These are phyloP conservation scores for Boletus rubropictus DNA, from an alignment of 768 basidiomycete genomes.

Conservation along the genomic window DNA sequence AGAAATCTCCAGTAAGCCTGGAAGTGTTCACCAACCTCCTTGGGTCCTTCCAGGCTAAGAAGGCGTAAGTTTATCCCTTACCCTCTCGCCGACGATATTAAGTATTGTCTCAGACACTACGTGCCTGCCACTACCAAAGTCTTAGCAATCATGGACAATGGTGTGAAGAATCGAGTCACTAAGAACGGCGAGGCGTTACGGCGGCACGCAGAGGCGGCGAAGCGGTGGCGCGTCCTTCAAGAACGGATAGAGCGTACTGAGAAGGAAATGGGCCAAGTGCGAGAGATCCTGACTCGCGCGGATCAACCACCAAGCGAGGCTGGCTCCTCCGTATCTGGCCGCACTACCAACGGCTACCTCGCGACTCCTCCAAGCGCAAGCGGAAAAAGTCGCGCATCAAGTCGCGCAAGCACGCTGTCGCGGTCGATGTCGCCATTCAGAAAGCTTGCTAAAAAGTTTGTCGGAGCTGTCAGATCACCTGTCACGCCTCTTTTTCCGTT, in stretches of 20 bases:
- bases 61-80: constrained; percentile 52
- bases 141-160: constrained; percentile 89
- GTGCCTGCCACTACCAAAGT: constrained; percentile 92
- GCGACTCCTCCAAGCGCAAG: constrained; percentile 57
- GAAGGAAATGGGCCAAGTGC: constrained; percentile 70
- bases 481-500: constrained; percentile 42
- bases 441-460: constrained; percentile 69
- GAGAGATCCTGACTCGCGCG: constrained; percentile 46
- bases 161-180: constrained; percentile 86
- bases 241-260: constrained; percentile 80
- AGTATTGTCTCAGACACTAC: constrained; percentile 62
- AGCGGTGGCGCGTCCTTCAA: constrained; percentile 75
- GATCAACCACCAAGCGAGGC: constrained; percentile 59
- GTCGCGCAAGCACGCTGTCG: constrained; percentile 44
- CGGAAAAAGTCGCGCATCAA: constrained; percentile 38
- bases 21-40: constrained; percentile 63
- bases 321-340: constrained; percentile 63
- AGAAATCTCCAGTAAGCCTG: constrained; percentile 47
- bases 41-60: constrained; percentile 82
- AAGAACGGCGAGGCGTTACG: constrained; percentile 95
- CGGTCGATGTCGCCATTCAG: constrained; percentile 77
- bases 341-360: constrained; percentile 53
- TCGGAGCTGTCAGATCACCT: constrained; percentile 40
- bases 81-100: constrained; percentile 8
- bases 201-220: constrained; percentile 82